Evolutionary conservation across 306 rosid genomes (phyloP).

Genomic region (Citrullus mucosospermus): DNA sequence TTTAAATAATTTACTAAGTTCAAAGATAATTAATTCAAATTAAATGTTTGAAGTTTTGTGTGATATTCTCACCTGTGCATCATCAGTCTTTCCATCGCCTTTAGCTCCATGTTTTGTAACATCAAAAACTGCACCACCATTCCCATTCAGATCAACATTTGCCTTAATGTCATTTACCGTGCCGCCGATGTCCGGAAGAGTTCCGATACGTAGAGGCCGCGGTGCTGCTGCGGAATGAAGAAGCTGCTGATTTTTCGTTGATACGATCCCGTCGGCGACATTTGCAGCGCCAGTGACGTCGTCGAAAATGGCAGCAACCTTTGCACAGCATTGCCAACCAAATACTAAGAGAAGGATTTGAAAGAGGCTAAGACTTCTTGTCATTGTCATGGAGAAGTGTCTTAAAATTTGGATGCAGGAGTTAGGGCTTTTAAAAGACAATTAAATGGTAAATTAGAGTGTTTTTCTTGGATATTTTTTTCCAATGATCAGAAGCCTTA

Average conservation of each 20-base stretch:
- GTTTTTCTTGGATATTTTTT: neutral
- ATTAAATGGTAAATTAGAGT: neutral
- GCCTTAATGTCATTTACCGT: neutral
- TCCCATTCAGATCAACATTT: neutral
- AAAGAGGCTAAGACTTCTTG: neutral
- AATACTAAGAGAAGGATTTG: neutral
- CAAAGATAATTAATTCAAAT: neutral
- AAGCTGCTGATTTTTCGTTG: neutral
- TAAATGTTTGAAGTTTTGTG: neutral
- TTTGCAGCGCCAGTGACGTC: too few relatives aligned
- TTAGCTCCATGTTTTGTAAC: constrained; percentile 3
- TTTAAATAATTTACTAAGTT: too few relatives aligned
- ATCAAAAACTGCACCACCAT: neutral
- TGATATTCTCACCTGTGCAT: neutral
- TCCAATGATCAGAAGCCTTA: neutral
- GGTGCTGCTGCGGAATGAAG: neutral
- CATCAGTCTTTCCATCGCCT: neutral
- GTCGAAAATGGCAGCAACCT: neutral
- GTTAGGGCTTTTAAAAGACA: neutral
- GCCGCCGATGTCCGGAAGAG: neutral
- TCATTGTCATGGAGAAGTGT: neutral
- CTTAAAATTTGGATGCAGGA: neutral
- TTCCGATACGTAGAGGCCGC: neutral
- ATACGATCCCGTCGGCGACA: too few relatives aligned
- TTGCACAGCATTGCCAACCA: neutral